Conservation (phyloP, 2,329 filamentous ascomycete genomes). For the Zymoseptoria crescenta region DNA sequence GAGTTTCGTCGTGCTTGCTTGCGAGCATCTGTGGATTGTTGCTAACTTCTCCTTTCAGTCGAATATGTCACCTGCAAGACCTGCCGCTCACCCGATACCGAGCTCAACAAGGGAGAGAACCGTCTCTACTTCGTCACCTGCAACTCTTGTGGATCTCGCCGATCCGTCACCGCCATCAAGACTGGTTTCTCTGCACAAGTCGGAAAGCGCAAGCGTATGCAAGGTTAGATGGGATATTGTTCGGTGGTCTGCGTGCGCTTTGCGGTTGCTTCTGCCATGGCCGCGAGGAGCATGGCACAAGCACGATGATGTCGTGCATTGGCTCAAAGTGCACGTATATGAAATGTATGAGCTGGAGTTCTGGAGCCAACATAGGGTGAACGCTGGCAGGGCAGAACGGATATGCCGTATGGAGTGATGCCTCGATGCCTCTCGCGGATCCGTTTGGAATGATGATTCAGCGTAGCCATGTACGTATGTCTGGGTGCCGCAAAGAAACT, state of each 20-base stretch:
- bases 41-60: constrained; percentile 43
- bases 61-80: constrained; percentile 99
- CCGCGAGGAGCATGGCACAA: background rate
- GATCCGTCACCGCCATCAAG: constrained; percentile 96
- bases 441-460: background rate
- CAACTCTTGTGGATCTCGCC: constrained; percentile 61
- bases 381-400: too few relatives aligned
- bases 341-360: background rate
- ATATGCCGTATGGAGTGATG: background rate
- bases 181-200: constrained; percentile 99
- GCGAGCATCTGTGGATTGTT: background rate
- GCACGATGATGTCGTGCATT: background rate
- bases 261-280: background rate
- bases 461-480: background rate
- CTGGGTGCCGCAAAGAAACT: background rate
- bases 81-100: constrained; percentile 87
- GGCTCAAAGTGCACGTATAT: background rate
- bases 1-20: constrained; percentile 33
- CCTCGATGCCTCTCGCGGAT: background rate
- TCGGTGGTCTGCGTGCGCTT: background rate
- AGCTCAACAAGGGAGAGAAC: constrained; percentile 98
- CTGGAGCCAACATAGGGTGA: background rate
- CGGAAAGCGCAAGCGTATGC: constrained; percentile 93
- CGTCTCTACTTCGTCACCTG: constrained; percentile 98
- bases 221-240: constrained; percentile 15